Conservation (phyloP, 768 basidiomycete species). For the Xanthoconium purpureum region DNA sequence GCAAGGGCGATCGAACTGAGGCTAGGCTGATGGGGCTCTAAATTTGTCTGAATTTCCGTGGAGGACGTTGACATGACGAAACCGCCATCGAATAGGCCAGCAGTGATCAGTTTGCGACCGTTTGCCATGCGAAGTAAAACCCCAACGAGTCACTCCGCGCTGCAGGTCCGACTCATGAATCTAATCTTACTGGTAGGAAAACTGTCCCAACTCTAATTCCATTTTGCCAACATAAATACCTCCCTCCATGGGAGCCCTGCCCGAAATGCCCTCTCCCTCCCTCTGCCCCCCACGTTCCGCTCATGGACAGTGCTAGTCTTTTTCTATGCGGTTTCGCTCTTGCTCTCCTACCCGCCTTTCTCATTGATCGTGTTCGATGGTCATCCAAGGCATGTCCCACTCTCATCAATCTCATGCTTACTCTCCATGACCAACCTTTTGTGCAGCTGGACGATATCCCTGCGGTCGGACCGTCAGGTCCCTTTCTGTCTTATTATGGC, state of each 20-base stretch:
- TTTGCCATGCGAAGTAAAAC: background rate
- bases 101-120: background rate
- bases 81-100: background rate
- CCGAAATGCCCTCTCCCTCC: constrained; percentile 29
- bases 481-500: constrained; percentile 33
- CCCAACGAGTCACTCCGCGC: constrained; percentile 9
- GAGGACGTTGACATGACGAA: constrained; percentile 24
- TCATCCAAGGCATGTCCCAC: constrained; percentile 25
- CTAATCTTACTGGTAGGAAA: constrained; percentile 26
- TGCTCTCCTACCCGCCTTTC: constrained; percentile 10
- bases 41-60: constrained; percentile 18
- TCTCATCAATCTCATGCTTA: background rate
- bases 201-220: constrained; percentile 31
- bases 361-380: constrained; percentile 20
- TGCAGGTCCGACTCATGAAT: constrained; percentile 24
- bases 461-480: constrained; percentile 35
- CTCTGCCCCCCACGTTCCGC: constrained; percentile 21
- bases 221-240: constrained; percentile 34
- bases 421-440: constrained; percentile 1
- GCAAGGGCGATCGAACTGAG: background rate
- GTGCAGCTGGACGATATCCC: constrained; percentile 33
- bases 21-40: constrained; percentile 9
- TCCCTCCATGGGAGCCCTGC: constrained; percentile 17
- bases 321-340: constrained; percentile 20
- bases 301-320: constrained; percentile 25